Conservation (phyloP, 228 moss, liverwort and hornwort species). For the Sphagnum fallax region DNA sequence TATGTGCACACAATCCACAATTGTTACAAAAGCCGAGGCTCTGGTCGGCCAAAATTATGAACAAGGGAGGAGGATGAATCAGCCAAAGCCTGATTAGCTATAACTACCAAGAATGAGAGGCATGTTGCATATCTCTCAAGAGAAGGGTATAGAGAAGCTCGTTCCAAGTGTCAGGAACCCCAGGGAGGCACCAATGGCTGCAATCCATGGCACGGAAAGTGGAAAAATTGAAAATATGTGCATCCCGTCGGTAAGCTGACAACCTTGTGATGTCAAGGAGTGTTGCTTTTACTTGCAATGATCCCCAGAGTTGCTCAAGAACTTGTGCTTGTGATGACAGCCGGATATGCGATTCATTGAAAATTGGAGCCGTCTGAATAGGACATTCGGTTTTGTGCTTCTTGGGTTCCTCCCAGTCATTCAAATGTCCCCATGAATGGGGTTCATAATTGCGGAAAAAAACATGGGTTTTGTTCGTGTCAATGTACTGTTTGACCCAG, state of each 20-base stretch:
- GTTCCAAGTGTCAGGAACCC: constrained; percentile 97
- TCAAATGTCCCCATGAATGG: constrained; percentile 39
- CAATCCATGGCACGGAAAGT: constrained; percentile 51
- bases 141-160: constrained; percentile 67
- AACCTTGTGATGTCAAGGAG: constrained; percentile 71
- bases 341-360: constrained; percentile 17
- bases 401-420: background rate
- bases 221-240: constrained; percentile 79
- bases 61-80: too few species aligned
- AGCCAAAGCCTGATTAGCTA: too few species aligned
- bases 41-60: too few species aligned
- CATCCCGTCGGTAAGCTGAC: constrained; percentile 80
- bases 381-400: constrained; percentile 24
- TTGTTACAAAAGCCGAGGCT: too few species aligned
- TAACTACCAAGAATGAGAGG: background rate
- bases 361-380: constrained; percentile 37
- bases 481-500: constrained; percentile 75
- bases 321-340: constrained; percentile 45
- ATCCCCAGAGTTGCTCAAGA: constrained; percentile 49
- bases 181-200: constrained; percentile 96
- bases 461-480: constrained; percentile 64
- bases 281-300: constrained; percentile 38
- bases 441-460: constrained; percentile 86
- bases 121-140: too few species aligned
- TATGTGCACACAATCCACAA: too few species aligned